phyloP scores from a whole-genome alignment of 352 stramenopile species.

The Pythium periplocum region DNA sequence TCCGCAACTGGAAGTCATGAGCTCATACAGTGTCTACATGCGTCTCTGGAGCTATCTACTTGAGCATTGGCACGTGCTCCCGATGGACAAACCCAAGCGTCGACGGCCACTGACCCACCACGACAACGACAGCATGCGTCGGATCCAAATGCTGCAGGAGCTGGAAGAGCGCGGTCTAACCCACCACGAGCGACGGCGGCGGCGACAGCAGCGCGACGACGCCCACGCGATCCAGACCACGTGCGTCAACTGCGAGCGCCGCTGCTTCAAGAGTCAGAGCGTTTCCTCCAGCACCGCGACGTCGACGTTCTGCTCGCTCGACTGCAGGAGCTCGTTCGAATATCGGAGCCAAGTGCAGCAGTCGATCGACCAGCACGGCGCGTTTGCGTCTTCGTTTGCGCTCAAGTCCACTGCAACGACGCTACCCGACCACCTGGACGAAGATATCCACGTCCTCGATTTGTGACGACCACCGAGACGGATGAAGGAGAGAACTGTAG shows the following conservation, averaged over 20 bases:
- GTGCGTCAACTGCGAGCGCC: constrained; percentile 47
- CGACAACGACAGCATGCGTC: constrained; percentile 5
- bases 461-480: too few species aligned
- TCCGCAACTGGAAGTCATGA: background rate
- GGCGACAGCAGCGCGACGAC: background rate
- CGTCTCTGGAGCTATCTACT: constrained; percentile 17
- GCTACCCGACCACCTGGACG: background rate
- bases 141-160: constrained; percentile 16
- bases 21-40: constrained; percentile 9
- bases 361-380: constrained; percentile 21
- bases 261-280: constrained; percentile 31
- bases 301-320: constrained; percentile 44
- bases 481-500: too few species aligned
- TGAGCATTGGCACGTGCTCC: constrained; percentile 1
- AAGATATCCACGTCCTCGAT: too few species aligned
- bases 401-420: too few species aligned
- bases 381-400: background rate
- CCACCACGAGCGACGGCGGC: background rate
- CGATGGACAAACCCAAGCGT: background rate
- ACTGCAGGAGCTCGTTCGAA: constrained; percentile 59
- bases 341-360: constrained; percentile 42
- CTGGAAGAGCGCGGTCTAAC: constrained; percentile 6
- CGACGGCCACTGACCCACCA: background rate
- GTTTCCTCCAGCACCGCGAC: background rate
- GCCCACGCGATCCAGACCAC: constrained; percentile 22